These are phyloP conservation scores for Rhynchospora tenuis DNA, from an alignment of 176 grass and related monocot species.

Conservation along the genomic window DNA sequence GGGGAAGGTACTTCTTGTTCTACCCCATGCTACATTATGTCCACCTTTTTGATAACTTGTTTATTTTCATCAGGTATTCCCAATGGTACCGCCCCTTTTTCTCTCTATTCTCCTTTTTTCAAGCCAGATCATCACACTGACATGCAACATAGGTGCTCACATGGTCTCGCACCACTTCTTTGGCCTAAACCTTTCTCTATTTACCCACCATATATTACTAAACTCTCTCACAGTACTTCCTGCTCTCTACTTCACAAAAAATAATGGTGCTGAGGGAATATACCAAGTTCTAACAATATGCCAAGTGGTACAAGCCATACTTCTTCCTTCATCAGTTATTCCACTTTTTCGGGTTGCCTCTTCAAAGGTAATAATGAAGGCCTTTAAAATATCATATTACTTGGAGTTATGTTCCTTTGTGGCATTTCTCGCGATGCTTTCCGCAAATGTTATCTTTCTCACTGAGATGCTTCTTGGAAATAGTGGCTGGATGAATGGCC, in stretches of 20 bases:
- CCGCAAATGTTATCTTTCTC: constrained; percentile 78
- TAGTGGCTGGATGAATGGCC: constrained; percentile 69
- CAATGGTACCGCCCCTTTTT: constrained; percentile 65
- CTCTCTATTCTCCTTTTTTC: constrained; percentile 88
- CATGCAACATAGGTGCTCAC: constrained; percentile 70
- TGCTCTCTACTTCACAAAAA: constrained; percentile 56
- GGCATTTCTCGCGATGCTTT: constrained; percentile 81
- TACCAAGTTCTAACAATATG: constrained; percentile 86
- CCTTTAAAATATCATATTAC: constrained; percentile 65
- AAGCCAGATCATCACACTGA: constrained; percentile 72
- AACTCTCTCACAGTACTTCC: constrained; percentile 71
- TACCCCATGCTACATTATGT: not conserved
- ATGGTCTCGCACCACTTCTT: constrained; percentile 71
- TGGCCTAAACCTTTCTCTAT: constrained; percentile 57
- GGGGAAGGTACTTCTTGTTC: not conserved
- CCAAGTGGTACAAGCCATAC: constrained; percentile 85
- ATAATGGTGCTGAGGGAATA: constrained; percentile 73
- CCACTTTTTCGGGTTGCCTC: constrained; percentile 88
- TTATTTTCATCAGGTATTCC: constrained; percentile 70
- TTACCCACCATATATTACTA: constrained; percentile 46
- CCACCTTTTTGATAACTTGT: constrained; percentile 22
- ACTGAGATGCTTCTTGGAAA: constrained; percentile 86
- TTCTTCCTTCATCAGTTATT: constrained; percentile 83
- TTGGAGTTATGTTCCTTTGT: constrained; percentile 74
- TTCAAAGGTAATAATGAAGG: constrained; percentile 82